Percentiles rank a stretch among this genome's conserved stretches.
phyloP scores from a whole-genome alignment of 139 green algal genomes.

The Volvox africanus region DNA sequence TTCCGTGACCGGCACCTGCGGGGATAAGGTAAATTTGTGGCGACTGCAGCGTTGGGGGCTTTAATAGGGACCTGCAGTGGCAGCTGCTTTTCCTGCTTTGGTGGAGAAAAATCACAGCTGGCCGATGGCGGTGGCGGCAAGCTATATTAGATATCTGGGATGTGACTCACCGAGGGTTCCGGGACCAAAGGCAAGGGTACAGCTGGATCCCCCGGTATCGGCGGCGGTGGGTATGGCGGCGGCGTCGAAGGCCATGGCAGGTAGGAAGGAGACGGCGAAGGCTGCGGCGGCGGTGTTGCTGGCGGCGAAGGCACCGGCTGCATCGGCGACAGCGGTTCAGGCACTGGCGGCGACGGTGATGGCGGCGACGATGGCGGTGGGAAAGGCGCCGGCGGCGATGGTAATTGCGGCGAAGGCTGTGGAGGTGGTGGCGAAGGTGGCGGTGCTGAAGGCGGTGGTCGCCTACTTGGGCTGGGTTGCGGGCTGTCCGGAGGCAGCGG shows the following conservation, averaged over 20 bases:
- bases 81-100: too few relatives aligned
- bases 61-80: too few relatives aligned
- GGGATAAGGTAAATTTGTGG: background rate
- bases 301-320: background rate
- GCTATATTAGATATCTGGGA: too few relatives aligned
- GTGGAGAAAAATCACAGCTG: too few relatives aligned
- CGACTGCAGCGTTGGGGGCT: too few relatives aligned
- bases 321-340: background rate
- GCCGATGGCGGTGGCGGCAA: too few relatives aligned
- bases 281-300: background rate
- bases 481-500: background rate
- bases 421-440: background rate
- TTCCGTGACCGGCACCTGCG: background rate
- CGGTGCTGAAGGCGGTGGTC: background rate
- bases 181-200: background rate
- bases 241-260: background rate
- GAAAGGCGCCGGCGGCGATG: background rate
- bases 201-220: background rate
- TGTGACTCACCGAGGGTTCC: background rate
- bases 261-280: background rate
- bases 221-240: background rate
- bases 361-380: background rate
- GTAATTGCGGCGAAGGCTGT: background rate
- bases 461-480: background rate
- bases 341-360: background rate